phyloP scores from a whole-genome alignment of 345 rosid species.

The Citrus mangshanensis region DNA sequence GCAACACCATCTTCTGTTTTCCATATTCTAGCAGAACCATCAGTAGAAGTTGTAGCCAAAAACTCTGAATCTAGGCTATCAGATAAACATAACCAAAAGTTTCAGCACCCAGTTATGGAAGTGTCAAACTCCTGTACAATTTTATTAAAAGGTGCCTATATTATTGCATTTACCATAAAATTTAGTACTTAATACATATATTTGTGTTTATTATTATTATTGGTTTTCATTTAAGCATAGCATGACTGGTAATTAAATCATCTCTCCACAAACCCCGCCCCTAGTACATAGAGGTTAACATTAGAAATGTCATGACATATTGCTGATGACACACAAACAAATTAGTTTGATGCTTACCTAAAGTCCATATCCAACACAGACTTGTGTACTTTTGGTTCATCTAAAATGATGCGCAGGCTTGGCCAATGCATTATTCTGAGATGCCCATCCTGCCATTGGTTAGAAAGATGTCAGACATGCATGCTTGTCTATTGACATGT shows the following conservation, averaged over 20 bases:
- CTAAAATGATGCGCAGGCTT: slow-evolving; percentile 55
- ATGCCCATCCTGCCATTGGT: slow-evolving; percentile 69
- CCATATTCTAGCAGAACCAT: slow-evolving; percentile 96
- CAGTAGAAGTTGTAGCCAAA: slow-evolving; percentile 81
- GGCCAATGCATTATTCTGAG: slow-evolving; percentile 94
- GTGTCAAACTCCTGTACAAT: not conserved
- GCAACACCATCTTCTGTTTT: slow-evolving; percentile 83
- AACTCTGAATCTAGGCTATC: slow-evolving; percentile 87
- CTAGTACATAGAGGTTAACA: not conserved
- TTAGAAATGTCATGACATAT: not conserved
- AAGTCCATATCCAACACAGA: slow-evolving; percentile 83
- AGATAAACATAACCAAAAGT: slow-evolving; percentile 12
- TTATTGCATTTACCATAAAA: not conserved
- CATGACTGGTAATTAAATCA: not conserved
- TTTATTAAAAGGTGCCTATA: not conserved
- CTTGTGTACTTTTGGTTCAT: slow-evolving; percentile 83
- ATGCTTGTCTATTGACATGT: slow-evolving; percentile 1
- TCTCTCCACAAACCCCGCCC: not conserved
- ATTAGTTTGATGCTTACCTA: slow-evolving; percentile 40
- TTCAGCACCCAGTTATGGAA: slow-evolving; percentile 5
- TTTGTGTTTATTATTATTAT: not conserved
- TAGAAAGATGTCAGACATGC: slow-evolving; percentile 3
- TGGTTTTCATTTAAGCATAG: too few species aligned
- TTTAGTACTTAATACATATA: not conserved
- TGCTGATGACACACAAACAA: not conserved